Evolutionary conservation across 257 asterid genomes (phyloP), one percentile per base, ranked within the genome.

Genomic region (Solanum habrochaites): DNA sequence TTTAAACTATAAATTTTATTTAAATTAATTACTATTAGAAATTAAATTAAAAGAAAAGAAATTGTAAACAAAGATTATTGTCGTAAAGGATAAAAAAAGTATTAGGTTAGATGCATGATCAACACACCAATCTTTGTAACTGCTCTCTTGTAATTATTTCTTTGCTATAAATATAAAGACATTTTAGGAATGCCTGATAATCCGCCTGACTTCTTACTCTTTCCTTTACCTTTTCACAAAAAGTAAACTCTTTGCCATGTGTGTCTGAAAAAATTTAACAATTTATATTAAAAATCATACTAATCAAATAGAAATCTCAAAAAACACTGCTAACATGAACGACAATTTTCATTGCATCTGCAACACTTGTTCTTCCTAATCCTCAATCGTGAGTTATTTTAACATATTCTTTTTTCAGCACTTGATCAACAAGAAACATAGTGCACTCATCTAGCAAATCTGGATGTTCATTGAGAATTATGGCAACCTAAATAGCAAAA

Each of bases 161-260:
- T 86, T 93, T 93, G 91, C 98, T 95, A 90, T 94, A 97, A 87
- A 97, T 93, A 90, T 94, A 93, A 90, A 97, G 99, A 90, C 98
- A 97, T 87, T 97, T 95, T 92, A 97, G 91, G 89, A 97, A 97
- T 60, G 96, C 98, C 91, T 97, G 99, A 92, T 96, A 97, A 90
- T 94, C 99, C 49, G 94, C 98, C 16, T 95, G 92, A 91, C 93
- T 93, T 80, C 80, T 90, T 82, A 97, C 89, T 87, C 94, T 93
- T 91, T 95, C 99, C 89, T 96, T 97, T 83, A 97, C 99, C 89
- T 94, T 92, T 86, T 97, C 99, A 93, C 99, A 96, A 87, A 97
- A 97, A 75, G 91, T 81, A 90, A 95, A 95, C 90, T 94, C 99
- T 45, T 89, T 90, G 89, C 92, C 92, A 89, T 93, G 94, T 91